A percentile compares a stretch with the other conserved stretches of the same genome.
Evolutionary conservation across 495 filamentous ascomycete genomes (phyloP).

Genomic region (Podospora didyma): DNA sequence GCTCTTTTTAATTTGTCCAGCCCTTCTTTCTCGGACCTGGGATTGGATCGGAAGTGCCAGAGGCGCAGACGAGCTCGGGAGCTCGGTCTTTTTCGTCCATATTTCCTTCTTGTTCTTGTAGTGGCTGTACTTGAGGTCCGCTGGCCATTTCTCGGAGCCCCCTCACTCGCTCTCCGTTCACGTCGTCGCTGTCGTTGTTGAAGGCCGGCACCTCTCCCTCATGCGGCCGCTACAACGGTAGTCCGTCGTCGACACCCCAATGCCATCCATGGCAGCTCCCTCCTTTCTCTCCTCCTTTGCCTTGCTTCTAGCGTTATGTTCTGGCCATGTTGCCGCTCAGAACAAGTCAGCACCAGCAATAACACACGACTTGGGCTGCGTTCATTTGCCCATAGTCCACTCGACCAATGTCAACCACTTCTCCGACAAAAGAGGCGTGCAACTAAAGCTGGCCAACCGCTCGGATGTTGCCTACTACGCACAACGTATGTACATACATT

Average conservation of each 20-base stretch:
- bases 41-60: neutral
- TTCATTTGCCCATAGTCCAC: constrained; percentile 45
- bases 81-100: constrained; percentile 2
- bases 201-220: constrained; percentile 5
- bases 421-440: constrained; percentile 32
- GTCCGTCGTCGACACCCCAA: constrained; percentile 7
- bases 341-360: constrained; percentile 4
- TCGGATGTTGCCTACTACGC: constrained; percentile 50
- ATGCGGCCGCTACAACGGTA: constrained; percentile 30
- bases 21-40: neutral
- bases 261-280: constrained; percentile 38
- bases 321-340: constrained; percentile 17
- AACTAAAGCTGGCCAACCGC: constrained; percentile 41
- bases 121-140: neutral
- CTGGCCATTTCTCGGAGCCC: neutral
- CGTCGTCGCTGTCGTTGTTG: neutral
- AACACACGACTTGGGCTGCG: constrained; percentile 27
- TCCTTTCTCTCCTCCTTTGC: constrained; percentile 25
- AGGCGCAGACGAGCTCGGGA: constrained; percentile 13
- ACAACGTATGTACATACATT: constrained; percentile 27
- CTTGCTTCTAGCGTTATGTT: constrained; percentile 29
- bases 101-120: neutral
- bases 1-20: constrained; percentile 1
- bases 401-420: constrained; percentile 41
- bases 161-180: constrained; percentile 3